Conservation (phyloP, 2,329 filamentous ascomycete species). For the Akanthomyces lecanii region DNA sequence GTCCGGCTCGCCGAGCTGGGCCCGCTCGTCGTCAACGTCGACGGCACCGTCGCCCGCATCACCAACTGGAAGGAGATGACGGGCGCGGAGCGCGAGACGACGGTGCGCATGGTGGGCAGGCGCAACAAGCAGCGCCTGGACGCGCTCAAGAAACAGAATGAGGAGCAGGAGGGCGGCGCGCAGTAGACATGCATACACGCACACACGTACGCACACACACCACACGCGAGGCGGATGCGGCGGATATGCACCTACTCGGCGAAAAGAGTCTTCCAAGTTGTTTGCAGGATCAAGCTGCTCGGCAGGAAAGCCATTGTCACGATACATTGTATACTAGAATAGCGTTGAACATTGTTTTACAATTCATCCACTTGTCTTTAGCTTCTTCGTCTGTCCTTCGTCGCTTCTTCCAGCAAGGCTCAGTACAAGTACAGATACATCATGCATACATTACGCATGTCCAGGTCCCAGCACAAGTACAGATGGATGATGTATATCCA, state of each 20-base stretch:
- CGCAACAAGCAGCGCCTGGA: slow-evolving; percentile 62
- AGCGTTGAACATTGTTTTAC: not conserved
- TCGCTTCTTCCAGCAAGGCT: too few species aligned
- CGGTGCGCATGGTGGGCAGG: slow-evolving; percentile 62
- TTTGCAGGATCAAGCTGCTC: not conserved
- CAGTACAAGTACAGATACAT: not conserved
- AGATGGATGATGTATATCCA: too few species aligned
- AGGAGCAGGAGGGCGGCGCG: not conserved
- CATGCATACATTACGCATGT: not conserved
- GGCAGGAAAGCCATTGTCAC: not conserved
- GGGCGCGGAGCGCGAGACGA: slow-evolving; percentile 62
- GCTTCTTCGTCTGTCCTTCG: not conserved
- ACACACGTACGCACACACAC: too few species aligned
- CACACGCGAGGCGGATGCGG: not conserved
- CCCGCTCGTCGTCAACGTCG: slow-evolving; percentile 68
- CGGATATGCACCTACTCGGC: too few species aligned
- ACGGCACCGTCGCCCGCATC: slow-evolving; percentile 68
- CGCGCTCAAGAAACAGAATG: slow-evolving; percentile 36
- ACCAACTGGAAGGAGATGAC: slow-evolving; percentile 71
- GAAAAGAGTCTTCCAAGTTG: not conserved
- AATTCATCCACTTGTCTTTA: too few species aligned
- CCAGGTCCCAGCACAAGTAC: too few species aligned
- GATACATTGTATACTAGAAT: not conserved
- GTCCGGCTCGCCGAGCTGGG: slow-evolving; percentile 65
- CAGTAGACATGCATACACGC: not conserved